Percentiles rank a stretch among this genome's conserved stretches.
Evolutionary conservation across 2,329 filamentous ascomycete species (phyloP).

Genomic region (Ophiognomonia clavigignenti-juglandacearum): DNA sequence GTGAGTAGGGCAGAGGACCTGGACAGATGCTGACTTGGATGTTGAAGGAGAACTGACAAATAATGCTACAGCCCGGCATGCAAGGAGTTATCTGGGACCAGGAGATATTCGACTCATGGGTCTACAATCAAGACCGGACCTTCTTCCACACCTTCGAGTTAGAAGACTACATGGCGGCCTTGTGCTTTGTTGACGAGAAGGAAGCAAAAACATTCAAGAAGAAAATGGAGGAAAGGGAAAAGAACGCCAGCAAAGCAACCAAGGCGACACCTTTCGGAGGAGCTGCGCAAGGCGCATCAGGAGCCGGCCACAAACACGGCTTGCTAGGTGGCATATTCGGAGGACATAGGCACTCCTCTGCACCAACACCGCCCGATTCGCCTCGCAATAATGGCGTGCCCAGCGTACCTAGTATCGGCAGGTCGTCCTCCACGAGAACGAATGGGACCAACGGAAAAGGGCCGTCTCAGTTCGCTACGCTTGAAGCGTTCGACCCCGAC

Average conservation of each 20-base stretch:
- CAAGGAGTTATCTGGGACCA: slow-evolving; percentile 94
- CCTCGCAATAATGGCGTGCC: slow-evolving; percentile 29
- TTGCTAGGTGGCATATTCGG: slow-evolving; percentile 59
- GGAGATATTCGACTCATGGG: slow-evolving; percentile 93
- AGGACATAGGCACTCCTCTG: slow-evolving; percentile 55
- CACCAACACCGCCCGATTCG: slow-evolving; percentile 53
- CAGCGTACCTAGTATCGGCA: not conserved
- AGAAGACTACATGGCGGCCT: slow-evolving; percentile 81
- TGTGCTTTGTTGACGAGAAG: slow-evolving; percentile 95
- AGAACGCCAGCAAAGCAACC: slow-evolving; percentile 88
- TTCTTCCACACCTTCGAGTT: slow-evolving; percentile 98
- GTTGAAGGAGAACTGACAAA: slow-evolving; percentile 2
- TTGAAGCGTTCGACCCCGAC: slow-evolving; percentile 60
- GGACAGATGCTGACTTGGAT: not conserved
- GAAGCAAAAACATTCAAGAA: slow-evolving; percentile 96
- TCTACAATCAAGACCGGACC: slow-evolving; percentile 92
- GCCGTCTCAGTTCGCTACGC: slow-evolving; percentile 53
- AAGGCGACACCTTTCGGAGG: slow-evolving; percentile 70
- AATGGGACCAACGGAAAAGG: slow-evolving; percentile 36
- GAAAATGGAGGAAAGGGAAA: slow-evolving; percentile 94
- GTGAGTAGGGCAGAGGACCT: slow-evolving; percentile 46
- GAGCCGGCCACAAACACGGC: slow-evolving; percentile 37
- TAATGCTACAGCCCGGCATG: slow-evolving; percentile 55
- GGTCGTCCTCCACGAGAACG: slow-evolving; percentile 25
- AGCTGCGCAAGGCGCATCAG: slow-evolving; percentile 31